Evolutionary conservation across 2,329 filamentous ascomycete genomes (phyloP), one percentile per base, ranked within the genome.

Genomic region (Ascochyta rabiei): DNA sequence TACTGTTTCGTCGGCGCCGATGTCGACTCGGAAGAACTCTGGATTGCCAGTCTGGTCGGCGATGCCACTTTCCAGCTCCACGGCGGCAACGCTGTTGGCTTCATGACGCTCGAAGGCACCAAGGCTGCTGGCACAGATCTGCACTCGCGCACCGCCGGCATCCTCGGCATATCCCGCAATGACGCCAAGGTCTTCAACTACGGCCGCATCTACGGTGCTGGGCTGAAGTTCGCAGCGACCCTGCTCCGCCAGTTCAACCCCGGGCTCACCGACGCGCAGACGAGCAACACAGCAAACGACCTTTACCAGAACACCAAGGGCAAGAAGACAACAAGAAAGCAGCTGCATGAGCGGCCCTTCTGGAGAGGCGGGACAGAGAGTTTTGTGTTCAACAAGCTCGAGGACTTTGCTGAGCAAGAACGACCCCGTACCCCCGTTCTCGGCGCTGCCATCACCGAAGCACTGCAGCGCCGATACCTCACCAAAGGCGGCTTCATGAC

Each of bases 171-270:
- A 57, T 96, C 91, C 2, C 85, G 95, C 57, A 97, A 97, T 68
- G 87, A 97, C 68, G 95, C 95, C 54, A 99, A 99, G 72, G 86
- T 99, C 0, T 99, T 99, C 81, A 99, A 99, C 74, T 99, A 99
- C 67, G 96, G 96, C 7, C 90, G 96, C 35, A 99, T 99, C 43
- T 99, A 99, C 69, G 96, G 95, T n/a, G 96, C 95, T 4, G 96
- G 95, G 0, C 79, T 98, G 45, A 96, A 92, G 65, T 99, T 99
- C 70, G 95, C 95, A 0, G 87, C 89, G 2, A 96, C 91, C 9
- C 81, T 99, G 2, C 83, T 99, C 2, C 86, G 93, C 7, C 95
- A 98, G 70, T 99, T 99, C 79, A 97, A 98, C 67, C 92, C 93
- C 1, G 82, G 78, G 18, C 79, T 99, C 30, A 89, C 89, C 0